Conservation (phyloP, 495 filamentous ascomycete species). For the Tuber borchii region DNA sequence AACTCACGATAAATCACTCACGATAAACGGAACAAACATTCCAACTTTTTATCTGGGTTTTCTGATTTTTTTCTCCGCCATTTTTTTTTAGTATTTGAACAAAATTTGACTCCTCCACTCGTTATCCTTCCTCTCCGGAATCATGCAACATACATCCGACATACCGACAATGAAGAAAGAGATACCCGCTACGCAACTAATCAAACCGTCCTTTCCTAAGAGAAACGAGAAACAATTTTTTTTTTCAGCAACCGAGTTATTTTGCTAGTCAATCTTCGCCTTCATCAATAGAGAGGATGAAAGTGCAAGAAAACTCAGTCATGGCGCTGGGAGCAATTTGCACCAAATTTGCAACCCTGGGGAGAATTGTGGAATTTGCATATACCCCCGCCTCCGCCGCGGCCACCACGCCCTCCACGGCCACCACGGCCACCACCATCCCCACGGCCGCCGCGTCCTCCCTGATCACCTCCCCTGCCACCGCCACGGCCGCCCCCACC, state of each 20-base stretch:
- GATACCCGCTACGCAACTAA: background rate
- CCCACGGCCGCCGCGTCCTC: slow-evolving; percentile 16
- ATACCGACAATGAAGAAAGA: background rate
- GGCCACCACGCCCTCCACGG: slow-evolving; percentile 20
- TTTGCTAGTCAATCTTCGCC: background rate
- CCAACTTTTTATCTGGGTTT: slow-evolving; percentile 5
- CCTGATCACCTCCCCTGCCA: slow-evolving; percentile 18
- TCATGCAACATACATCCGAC: background rate
- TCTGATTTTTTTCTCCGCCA: slow-evolving; percentile 1
- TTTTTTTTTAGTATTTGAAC: background rate
- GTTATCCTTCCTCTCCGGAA: background rate
- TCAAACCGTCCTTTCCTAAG: background rate
- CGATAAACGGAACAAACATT: background rate
- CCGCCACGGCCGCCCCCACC: slow-evolving; percentile 20
- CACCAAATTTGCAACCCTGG: slow-evolving; percentile 9
- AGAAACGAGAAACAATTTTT: background rate
- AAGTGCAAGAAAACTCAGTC: background rate
- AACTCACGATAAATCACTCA: background rate
- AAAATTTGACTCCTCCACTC: background rate
- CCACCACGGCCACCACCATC: slow-evolving; percentile 18
- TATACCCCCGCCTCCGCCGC: slow-evolving; percentile 10
- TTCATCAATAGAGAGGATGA: background rate
- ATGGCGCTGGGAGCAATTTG: background rate
- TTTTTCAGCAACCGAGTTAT: background rate
- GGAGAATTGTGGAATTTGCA: slow-evolving; percentile 9